A percentile compares a stretch with the other conserved stretches of the same genome.
Conservation (phyloP, 2,329 filamentous ascomycete species). For the Didymella pinodella region DNA sequence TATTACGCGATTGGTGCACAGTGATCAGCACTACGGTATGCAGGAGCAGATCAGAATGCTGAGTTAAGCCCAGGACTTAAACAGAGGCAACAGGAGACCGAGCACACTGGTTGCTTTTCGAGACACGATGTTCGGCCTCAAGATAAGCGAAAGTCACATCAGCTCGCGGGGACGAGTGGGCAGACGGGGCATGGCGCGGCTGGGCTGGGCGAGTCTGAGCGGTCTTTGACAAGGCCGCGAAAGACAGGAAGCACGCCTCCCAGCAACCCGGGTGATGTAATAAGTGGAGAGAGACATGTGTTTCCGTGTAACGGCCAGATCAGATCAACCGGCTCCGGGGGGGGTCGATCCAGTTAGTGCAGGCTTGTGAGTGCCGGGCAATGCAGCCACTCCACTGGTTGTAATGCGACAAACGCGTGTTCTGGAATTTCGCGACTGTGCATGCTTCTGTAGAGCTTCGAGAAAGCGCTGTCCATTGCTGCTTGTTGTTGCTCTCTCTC, state of each 20-base stretch:
- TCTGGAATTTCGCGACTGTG: slow-evolving; percentile 21
- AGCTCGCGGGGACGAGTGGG: slow-evolving; percentile 6
- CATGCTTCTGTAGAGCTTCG: slow-evolving; percentile 8
- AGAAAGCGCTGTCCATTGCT: slow-evolving; percentile 9
- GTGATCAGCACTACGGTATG: slow-evolving; percentile 2
- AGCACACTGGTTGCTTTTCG: neutral
- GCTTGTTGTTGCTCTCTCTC: slow-evolving; percentile 7
- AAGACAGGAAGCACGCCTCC: slow-evolving; percentile 37
- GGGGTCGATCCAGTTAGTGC: slow-evolving; percentile 45
- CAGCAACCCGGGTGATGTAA: slow-evolving; percentile 43
- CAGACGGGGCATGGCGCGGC: slow-evolving; percentile 22
- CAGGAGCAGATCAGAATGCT: neutral
- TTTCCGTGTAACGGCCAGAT: slow-evolving; percentile 45
- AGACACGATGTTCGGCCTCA: neutral
- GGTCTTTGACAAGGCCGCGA: slow-evolving; percentile 27
- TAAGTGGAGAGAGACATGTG: slow-evolving; percentile 49
- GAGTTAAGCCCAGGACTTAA: neutral
- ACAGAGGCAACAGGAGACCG: neutral
- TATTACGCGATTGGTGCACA: neutral
- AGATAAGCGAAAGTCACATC: slow-evolving; percentile 8
- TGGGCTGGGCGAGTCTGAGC: slow-evolving; percentile 31
- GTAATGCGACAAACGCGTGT: slow-evolving; percentile 38
- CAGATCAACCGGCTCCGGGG: slow-evolving; percentile 33
- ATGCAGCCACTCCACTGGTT: slow-evolving; percentile 49
- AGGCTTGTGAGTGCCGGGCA: slow-evolving; percentile 47